Percentiles rank a stretch among this genome's conserved stretches.
Evolutionary conservation across 2,329 filamentous ascomycete species (phyloP).

Genomic region (Biscogniauxia sp.): DNA sequence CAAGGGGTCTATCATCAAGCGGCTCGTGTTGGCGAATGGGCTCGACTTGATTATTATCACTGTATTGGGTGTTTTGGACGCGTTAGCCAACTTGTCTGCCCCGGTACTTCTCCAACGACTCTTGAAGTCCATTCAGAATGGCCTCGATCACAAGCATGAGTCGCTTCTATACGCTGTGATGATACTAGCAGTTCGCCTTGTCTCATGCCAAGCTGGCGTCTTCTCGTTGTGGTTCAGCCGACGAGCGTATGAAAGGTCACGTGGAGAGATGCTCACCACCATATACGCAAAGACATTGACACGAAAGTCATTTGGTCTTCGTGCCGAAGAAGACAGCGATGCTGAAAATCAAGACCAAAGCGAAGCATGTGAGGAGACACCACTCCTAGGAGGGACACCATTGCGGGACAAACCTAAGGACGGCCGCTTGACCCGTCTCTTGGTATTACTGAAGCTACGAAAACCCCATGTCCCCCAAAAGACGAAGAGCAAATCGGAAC

Average conservation of each 20-base stretch:
- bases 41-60: constrained; percentile 72
- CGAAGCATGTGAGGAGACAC: constrained; percentile 19
- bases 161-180: constrained; percentile 65
- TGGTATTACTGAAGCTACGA: constrained; percentile 27
- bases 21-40: constrained; percentile 73
- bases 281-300: constrained; percentile 75
- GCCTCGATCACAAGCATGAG: constrained; percentile 46
- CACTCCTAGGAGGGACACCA: constrained; percentile 11
- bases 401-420: constrained; percentile 21
- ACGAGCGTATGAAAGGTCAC: constrained; percentile 76
- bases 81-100: constrained; percentile 52
- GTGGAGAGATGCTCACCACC: constrained; percentile 84
- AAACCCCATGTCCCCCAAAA: constrained; percentile 19
- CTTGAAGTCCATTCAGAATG: constrained; percentile 62
- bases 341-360: neutral
- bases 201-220: constrained; percentile 63
- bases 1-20: constrained; percentile 66
- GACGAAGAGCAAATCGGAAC: constrained; percentile 35
- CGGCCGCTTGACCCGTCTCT: constrained; percentile 25
- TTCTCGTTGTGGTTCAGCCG: constrained; percentile 80
- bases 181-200: constrained; percentile 58
- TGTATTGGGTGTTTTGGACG: constrained; percentile 61
- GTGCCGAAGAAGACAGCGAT: constrained; percentile 27
- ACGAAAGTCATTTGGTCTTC: constrained; percentile 54
- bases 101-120: constrained; percentile 73